phyloP scores from a whole-genome alignment of 352 stramenopile species.

The Phytophthora megakarya region DNA sequence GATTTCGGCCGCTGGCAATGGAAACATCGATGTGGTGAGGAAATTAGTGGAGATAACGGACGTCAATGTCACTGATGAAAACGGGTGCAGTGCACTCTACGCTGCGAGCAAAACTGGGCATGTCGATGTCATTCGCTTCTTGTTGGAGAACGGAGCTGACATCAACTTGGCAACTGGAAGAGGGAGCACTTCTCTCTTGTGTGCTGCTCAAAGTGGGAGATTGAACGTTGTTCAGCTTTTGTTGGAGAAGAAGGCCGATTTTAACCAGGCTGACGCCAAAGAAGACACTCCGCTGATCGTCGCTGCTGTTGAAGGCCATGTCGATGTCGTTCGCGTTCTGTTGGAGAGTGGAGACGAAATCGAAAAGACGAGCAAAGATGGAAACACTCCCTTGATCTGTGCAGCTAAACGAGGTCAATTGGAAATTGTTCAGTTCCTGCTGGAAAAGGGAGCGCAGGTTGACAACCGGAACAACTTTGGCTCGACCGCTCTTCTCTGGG shows the following conservation, averaged over 20 bases:
- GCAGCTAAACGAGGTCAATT: constrained; percentile 2
- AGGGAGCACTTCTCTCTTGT: too few species aligned
- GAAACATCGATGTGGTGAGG: neutral
- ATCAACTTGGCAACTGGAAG: too few species aligned
- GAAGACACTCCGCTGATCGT: neutral
- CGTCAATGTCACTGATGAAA: neutral
- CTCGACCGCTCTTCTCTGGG: neutral
- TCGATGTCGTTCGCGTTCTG: constrained; percentile 3
- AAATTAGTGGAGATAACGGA: neutral
- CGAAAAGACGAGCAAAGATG: neutral
- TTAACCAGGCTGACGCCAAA: neutral
- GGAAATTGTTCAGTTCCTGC: neutral
- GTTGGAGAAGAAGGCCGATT: neutral
- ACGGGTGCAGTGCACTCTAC: neutral
- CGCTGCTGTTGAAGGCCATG: neutral
- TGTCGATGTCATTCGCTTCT: neutral
- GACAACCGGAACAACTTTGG: neutral
- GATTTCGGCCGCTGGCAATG: neutral
- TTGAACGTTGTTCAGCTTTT: neutral
- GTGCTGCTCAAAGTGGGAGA: too few species aligned
- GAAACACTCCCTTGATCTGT: constrained; percentile 1
- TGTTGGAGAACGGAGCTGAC: neutral
- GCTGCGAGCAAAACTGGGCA: neutral
- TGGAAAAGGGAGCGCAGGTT: neutral
- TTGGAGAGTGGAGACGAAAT: constrained; percentile 5